Evolutionary conservation across 495 filamentous ascomycete species (phyloP).

Genomic region (Penicillium alfredii): DNA sequence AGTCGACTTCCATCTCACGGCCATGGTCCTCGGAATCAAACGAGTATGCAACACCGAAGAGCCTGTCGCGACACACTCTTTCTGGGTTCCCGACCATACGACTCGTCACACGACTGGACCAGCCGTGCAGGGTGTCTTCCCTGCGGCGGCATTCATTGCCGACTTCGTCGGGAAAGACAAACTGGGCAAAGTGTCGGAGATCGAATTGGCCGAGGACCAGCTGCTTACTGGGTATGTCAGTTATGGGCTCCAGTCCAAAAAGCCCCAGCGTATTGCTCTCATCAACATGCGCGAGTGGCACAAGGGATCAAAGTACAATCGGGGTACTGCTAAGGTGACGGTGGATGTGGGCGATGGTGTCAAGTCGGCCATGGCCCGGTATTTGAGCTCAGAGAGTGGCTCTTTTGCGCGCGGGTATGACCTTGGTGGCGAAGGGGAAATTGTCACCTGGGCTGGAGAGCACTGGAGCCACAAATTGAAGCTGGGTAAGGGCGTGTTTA

Average conservation of each 20-base stretch:
- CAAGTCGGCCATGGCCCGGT: conserved; percentile 6
- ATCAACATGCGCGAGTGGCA: conserved; percentile 16
- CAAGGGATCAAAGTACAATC: not conserved
- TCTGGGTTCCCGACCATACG: conserved; percentile 14
- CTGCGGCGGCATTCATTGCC: conserved; percentile 8
- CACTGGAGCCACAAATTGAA: conserved; percentile 21
- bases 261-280: conserved; percentile 11
- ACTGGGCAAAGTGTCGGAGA: conserved; percentile 7
- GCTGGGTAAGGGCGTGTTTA: no score
- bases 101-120: conserved; percentile 1
- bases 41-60: conserved; percentile 9
- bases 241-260: conserved; percentile 10
- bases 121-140: conserved; percentile 12
- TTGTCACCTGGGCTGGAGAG: conserved; percentile 24
- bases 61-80: conserved; percentile 9
- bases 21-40: conserved; percentile 10
- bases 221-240: conserved; percentile 19
- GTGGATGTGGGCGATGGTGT: conserved; percentile 1
- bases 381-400: conserved; percentile 15
- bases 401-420: conserved; percentile 19
- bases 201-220: conserved; percentile 9
- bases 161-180: conserved; percentile 16
- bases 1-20: conserved; percentile 12
- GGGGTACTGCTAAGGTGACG: conserved; percentile 1
- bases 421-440: conserved; percentile 10